These are phyloP conservation scores for Entomortierella beljakovae DNA, from an alignment of 192 early-diverging fungal species.

Conservation along the genomic window DNA sequence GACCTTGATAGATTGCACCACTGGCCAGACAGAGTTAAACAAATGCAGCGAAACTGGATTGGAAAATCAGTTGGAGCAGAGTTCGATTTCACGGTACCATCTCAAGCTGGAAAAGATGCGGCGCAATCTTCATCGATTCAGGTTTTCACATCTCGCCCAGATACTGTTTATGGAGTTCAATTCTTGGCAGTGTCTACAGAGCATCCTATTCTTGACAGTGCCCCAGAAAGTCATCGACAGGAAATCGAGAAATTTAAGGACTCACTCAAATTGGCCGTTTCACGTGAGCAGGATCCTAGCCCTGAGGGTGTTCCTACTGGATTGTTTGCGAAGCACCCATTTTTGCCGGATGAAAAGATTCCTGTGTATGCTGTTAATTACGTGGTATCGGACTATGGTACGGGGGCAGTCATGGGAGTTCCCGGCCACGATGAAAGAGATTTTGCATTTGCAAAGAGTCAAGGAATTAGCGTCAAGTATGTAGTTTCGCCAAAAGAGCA, in stretches of 20 bases:
- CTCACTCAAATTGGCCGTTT: conserved; percentile 4
- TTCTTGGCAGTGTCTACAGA: conserved; percentile 76
- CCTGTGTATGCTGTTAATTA: conserved; percentile 82
- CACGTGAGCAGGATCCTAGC: conserved; percentile 14
- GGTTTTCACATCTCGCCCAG: conserved; percentile 84
- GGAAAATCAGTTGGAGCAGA: conserved; percentile 86
- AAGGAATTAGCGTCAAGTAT: conserved; percentile 62
- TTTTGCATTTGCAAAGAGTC: conserved; percentile 70
- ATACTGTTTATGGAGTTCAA: conserved; percentile 81
- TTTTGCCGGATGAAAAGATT: conserved; percentile 61
- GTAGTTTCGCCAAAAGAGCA: conserved; percentile 60
- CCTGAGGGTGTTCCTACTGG: conserved; percentile 71
- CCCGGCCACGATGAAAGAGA: conserved; percentile 85
- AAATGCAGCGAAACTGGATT: conserved; percentile 95
- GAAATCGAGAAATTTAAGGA: conserved; percentile 28
- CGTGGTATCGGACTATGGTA: conserved; percentile 81
- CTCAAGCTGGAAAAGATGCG: not conserved
- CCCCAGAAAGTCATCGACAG: conserved; percentile 26
- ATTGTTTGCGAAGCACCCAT: conserved; percentile 71
- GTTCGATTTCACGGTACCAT: conserved; percentile 64
- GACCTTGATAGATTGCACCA: conserved; percentile 79
- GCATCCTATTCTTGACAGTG: conserved; percentile 65
- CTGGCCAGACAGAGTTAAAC: conserved; percentile 93
- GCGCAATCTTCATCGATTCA: conserved; percentile 37
- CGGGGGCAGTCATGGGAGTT: conserved; percentile 90